Conservation (phyloP, 228 moss, liverwort and hornwort species). For the Sphagnum fallax region DNA sequence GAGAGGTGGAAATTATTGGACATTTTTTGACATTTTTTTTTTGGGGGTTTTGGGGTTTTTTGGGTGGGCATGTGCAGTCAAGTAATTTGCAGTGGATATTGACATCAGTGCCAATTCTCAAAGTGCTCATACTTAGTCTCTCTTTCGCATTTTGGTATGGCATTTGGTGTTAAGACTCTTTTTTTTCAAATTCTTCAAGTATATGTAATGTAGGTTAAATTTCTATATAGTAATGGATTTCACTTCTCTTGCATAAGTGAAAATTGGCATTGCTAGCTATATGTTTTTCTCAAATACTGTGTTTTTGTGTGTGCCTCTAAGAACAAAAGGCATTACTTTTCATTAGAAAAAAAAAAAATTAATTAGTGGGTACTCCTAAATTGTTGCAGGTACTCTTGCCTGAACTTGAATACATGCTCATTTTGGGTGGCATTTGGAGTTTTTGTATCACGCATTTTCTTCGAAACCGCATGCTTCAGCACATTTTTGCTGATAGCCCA, state of each 20-base stretch:
- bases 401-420: constrained; percentile 39
- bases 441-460: constrained; percentile 40
- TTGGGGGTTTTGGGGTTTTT: neutral
- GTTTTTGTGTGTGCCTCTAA: neutral
- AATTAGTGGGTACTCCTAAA: neutral
- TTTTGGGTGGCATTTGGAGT: constrained; percentile 52
- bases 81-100: constrained; percentile 43
- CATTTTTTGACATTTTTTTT: neutral
- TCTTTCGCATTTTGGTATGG: constrained; percentile 37
- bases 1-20: neutral
- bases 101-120: constrained; percentile 30
- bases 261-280: neutral
- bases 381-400: constrained; percentile 34
- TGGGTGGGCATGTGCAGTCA: constrained; percentile 14
- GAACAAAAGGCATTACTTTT: neutral
- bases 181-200: neutral
- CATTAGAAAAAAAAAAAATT: neutral
- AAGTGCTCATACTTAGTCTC: constrained; percentile 30
- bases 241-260: neutral
- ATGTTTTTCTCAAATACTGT: neutral
- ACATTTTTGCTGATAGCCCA: constrained; percentile 38
- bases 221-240: neutral
- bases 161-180: neutral
- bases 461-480: constrained; percentile 34
- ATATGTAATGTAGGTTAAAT: neutral